Base-by-base conservation (phyloP, 208 protist species). In the Baffinella frigidus region DNA sequence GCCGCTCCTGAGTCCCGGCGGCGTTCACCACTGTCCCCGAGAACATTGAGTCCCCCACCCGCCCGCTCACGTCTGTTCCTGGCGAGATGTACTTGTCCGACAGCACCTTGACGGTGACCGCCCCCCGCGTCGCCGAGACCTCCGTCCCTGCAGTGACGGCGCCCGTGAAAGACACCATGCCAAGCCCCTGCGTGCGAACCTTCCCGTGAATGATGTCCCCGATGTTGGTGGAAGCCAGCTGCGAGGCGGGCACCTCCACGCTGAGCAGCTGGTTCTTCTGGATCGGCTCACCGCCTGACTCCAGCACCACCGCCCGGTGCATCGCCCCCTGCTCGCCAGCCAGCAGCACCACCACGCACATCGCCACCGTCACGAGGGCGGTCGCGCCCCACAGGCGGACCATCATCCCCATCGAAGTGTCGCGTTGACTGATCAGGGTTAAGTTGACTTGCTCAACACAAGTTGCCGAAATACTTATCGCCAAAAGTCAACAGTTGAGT, bases 41-140 rank as follows among this genome's bases (percentile, higher is more conserved):
- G 36, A 90, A 90, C 83, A 90, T 67, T 51, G 56, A 73, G 36
- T 90, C 36, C 9, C 83, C 83, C 17, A 90, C 83, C 36, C 83
- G 20, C 0, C 83, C 83, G 43, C 56, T 73, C 17, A 90, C 83
- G 7, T 44, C 27, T 38, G 83, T 90, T 64, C 83, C 83, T 2
- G 83, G 83, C 38, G 44, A 14, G 10, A 90, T 72, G 56, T 90
- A 90, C 64, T 90, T 90, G 61, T 90, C 83, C 2, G 83, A 90
- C 35, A 90, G 20, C 30, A 90, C 83, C 10, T 39, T 10, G 20
- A 90, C 56, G 24, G 61, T 90, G 2, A 90, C 45, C n/a, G 83
- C 45, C 27, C 83, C 83, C 45, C 17, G 27, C 27, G 83, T 43
- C 0, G 30, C 30, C 43, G 83, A 90, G 33, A 73, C 43, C 45